Evolutionary conservation across 2,329 filamentous ascomycete species (phyloP).

Genomic region (Fusarium sp.): DNA sequence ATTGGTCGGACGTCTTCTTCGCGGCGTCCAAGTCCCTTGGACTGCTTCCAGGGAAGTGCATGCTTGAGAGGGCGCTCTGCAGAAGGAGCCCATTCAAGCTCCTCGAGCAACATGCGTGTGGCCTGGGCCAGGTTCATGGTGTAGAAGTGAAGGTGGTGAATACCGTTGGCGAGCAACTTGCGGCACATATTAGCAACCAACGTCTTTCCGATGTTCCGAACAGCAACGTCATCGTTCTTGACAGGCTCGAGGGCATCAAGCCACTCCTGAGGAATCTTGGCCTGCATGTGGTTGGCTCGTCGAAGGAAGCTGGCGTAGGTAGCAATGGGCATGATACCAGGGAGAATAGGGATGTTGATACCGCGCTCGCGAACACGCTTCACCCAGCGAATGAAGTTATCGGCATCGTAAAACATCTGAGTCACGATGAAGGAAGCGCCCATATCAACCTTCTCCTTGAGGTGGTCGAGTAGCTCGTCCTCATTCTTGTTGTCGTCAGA

Average conservation of each 20-base stretch:
- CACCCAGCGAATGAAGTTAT: slow-evolving; percentile 94
- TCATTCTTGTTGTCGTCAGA: slow-evolving; percentile 92
- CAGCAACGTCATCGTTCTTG: slow-evolving; percentile 95
- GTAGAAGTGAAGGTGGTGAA: slow-evolving; percentile 95
- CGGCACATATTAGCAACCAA: slow-evolving; percentile 91
- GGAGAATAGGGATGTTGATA: slow-evolving; percentile 84
- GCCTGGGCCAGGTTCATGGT: slow-evolving; percentile 99
- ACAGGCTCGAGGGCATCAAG: slow-evolving; percentile 85
- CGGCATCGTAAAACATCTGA: slow-evolving; percentile 99
- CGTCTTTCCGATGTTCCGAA: slow-evolving; percentile 87
- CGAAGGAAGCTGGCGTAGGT: slow-evolving; percentile 94
- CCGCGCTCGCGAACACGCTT: slow-evolving; percentile 85
- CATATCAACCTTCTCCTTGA: slow-evolving; percentile 97
- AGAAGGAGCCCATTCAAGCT: slow-evolving; percentile 83
- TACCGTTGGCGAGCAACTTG: slow-evolving; percentile 82
- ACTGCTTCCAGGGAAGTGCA: slow-evolving; percentile 95
- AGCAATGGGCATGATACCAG: slow-evolving; percentile 88
- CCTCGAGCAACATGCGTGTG: slow-evolving; percentile 92
- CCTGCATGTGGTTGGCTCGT: slow-evolving; percentile 90
- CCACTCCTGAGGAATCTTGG: slow-evolving; percentile 84
- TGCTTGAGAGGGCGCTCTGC: slow-evolving; percentile 83
- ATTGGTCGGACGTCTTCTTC: slow-evolving; percentile 97
- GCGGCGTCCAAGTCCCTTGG: slow-evolving; percentile 85
- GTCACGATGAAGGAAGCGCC: slow-evolving; percentile 95
- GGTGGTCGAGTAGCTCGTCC: slow-evolving; percentile 84